Evolutionary conservation across 2,329 filamentous ascomycete genomes (phyloP), one percentile per base, ranked within the genome.

Genomic region (Acrodontium crateriforme): DNA sequence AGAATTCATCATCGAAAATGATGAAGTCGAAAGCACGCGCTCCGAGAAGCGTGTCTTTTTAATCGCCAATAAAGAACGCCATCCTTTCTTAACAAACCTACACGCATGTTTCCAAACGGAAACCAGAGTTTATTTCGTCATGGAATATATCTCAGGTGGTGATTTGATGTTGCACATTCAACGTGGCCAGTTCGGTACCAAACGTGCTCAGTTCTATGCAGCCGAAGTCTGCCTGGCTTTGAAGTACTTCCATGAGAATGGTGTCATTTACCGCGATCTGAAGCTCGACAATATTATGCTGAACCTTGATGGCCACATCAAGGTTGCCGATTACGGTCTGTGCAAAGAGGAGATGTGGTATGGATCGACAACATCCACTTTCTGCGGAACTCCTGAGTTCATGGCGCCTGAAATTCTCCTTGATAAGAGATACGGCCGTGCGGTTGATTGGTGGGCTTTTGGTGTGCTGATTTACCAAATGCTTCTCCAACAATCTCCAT

Each of bases 291-390:
- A 98, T 54, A 98, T 98, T 50, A 69, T 98, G 25, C 65, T 98
- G 47, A 91, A 84, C 1, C 67, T 93, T 24, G 89, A 98, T 50
- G 89, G 89, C 15, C 89, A 98, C 55, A 92, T 98, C 65, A 95
- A 95, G 67, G 84, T 98, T 65, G 89, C 72, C 29, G 89, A 98
- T 67, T 98, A 93, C 54, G 89, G 89, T 71, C 71, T 98, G 26
- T 98, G 91, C 64, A 98, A 98, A 59, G 89, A 98, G 53, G 85
- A 98, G 46, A 98, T 98, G 89, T 98, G 87, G 85, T 98, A 91
- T 52, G 84, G 84, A 23, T 87, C 81, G 31, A 94, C 81, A 2
- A 98, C 89, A 0, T 87, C 85, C 59, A 98, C 89, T 6, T 98
- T 98, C 64, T 98, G 89, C 53, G 89, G 89, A 56, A 98, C 89